phyloP scores from a whole-genome alignment of 345 rosid species.

The Raphanus raphanistrum region DNA sequence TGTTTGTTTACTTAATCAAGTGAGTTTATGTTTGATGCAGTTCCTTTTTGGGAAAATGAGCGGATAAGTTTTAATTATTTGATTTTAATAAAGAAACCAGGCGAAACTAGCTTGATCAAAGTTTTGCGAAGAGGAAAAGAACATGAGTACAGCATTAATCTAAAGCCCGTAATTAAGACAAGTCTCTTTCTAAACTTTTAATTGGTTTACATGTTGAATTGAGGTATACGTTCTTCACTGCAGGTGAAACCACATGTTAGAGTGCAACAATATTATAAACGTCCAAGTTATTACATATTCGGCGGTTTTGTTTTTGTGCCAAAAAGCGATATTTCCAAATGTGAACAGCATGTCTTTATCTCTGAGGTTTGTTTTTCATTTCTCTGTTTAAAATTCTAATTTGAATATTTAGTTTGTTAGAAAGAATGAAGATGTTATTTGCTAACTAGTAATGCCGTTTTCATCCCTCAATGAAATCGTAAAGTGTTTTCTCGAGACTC shows the following conservation, averaged over 20 bases:
- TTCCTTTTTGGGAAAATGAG: not conserved
- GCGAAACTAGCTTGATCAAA: not conserved
- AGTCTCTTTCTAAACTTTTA: not conserved
- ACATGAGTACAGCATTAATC: not conserved
- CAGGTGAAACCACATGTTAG: not conserved
- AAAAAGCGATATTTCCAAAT: not conserved
- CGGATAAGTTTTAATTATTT: not conserved
- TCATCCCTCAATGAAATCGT: not conserved
- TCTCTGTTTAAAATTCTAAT: not conserved
- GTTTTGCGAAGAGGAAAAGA: not conserved
- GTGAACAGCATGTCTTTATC: not conserved
- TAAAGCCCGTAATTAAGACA: not conserved
- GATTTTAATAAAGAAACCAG: not conserved
- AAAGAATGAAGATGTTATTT: not conserved
- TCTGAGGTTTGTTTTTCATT: not conserved
- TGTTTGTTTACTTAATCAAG: not conserved
- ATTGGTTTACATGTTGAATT: not conserved
- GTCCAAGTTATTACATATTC: not conserved
- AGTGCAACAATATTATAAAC: not conserved
- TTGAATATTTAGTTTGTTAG: not conserved
- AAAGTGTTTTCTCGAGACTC: not conserved
- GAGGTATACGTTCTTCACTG: not conserved
- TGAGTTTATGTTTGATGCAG: not conserved
- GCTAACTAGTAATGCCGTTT: not conserved
- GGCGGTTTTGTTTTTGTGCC: constrained; percentile 22